Percentiles rank a stretch among this genome's conserved stretches.
Evolutionary conservation across 495 filamentous ascomycete genomes (phyloP).

Genomic region (Viridothelium virens): DNA sequence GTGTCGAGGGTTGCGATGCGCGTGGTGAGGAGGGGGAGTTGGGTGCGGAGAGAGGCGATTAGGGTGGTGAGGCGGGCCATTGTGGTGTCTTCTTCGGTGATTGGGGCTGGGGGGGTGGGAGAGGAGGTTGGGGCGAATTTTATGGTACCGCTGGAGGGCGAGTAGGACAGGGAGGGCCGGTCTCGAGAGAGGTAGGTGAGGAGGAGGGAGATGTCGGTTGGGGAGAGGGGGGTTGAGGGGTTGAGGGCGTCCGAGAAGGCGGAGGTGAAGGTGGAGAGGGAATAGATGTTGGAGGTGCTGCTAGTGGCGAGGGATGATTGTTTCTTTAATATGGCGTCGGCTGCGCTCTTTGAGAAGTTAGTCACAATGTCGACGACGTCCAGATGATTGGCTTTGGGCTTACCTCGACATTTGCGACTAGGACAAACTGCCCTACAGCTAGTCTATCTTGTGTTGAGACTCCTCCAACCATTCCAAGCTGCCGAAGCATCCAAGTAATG

Average conservation of each 20-base stretch:
- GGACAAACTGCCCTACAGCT: conserved; percentile 47
- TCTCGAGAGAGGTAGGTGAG: conserved; percentile 34
- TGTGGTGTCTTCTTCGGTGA: conserved; percentile 68
- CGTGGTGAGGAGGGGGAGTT: conserved; percentile 31
- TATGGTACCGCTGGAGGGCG: conserved; percentile 46
- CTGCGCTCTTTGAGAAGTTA: conserved; percentile 25
- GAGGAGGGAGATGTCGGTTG: conserved; percentile 28
- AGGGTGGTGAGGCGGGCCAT: conserved; percentile 54
- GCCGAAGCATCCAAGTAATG: conserved; percentile 66
- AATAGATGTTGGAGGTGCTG: conserved; percentile 24
- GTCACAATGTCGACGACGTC: no score
- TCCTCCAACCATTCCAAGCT: conserved; percentile 53
- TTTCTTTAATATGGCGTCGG: conserved; percentile 25
- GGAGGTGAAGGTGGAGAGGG: conserved; percentile 18
- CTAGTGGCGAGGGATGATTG: conserved; percentile 23
- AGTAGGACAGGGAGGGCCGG: conserved; percentile 25
- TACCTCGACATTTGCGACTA: conserved; percentile 53
- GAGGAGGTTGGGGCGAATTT: conserved; percentile 52
- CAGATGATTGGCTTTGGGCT: conserved; percentile 19
- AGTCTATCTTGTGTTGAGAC: conserved; percentile 41
- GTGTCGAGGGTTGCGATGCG: conserved; percentile 44
- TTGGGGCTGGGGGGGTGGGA: conserved; percentile 39
- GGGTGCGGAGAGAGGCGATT: conserved; percentile 47
- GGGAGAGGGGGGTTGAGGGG: conserved; percentile 12
- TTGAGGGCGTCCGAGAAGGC: conserved; percentile 21